Conservation (phyloP, 208 protist species). For the Wallacemonas collosoma region DNA sequence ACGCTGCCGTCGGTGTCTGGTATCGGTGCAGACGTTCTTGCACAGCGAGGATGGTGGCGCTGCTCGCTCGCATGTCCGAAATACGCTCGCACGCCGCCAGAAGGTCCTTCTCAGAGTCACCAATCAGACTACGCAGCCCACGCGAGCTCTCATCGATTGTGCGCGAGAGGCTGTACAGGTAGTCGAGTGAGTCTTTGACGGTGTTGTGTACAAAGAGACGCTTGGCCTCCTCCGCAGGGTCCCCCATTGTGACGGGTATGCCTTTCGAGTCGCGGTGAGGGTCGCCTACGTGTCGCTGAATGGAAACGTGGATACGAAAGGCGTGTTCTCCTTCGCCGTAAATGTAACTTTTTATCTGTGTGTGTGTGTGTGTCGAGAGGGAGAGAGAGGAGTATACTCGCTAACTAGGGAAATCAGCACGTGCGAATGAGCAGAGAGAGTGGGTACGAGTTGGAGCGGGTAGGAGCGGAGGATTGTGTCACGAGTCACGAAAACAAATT, state of each 20-base stretch:
- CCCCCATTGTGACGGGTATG: slow-evolving; percentile 24
- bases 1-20: too few relatives aligned
- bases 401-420: too few relatives aligned
- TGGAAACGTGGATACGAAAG: too few relatives aligned
- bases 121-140: slow-evolving; percentile 47
- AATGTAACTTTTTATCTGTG: not conserved
- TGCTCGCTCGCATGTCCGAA: slow-evolving; percentile 49
- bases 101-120: slow-evolving; percentile 58
- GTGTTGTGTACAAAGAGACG: slow-evolving; percentile 66
- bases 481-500: not conserved
- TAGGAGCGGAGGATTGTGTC: too few relatives aligned
- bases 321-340: too few relatives aligned
- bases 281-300: too few relatives aligned
- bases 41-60: slow-evolving; percentile 39
- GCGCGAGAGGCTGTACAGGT: slow-evolving; percentile 53
- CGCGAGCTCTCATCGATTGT: slow-evolving; percentile 60
- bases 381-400: too few relatives aligned
- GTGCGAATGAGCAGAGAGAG: too few relatives aligned
- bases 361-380: not conserved
- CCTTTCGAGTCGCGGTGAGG: too few relatives aligned
- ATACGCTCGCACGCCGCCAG: slow-evolving; percentile 61
- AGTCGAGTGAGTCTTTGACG: slow-evolving; percentile 47
- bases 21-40: slow-evolving; percentile 18
- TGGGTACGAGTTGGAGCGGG: too few relatives aligned
- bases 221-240: slow-evolving; percentile 60